Evolutionary conservation across 352 stramenopile species (phyloP).

Genomic region (Pythium brachiatum): DNA sequence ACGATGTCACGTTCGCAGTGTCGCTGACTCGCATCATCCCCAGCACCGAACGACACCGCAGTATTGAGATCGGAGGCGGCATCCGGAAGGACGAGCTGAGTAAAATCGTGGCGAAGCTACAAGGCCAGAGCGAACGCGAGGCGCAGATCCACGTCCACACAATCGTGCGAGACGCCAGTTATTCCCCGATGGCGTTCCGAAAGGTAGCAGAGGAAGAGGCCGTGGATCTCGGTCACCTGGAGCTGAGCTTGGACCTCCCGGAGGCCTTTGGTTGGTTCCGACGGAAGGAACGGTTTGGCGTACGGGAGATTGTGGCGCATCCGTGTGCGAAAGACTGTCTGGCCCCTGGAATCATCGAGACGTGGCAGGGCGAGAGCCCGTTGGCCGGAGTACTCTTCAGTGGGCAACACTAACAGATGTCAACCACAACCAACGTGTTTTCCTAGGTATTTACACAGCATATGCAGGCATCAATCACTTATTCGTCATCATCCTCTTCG

Average conservation of each 20-base stretch:
- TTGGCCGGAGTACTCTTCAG: neutral
- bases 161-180: neutral
- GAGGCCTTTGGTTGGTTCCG: neutral
- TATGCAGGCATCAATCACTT: too few relatives aligned
- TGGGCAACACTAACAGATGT: too few relatives aligned
- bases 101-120: neutral
- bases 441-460: neutral
- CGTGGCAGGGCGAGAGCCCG: neutral
- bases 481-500: slow-evolving; percentile 1
- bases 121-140: neutral
- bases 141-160: slow-evolving; percentile 1
- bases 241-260: neutral
- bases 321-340: neutral
- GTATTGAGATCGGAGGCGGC: neutral
- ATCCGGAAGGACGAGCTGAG: neutral
- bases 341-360: neutral
- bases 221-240: neutral
- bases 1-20: neutral
- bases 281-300: neutral
- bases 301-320: neutral
- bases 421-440: too few relatives aligned
- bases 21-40: neutral
- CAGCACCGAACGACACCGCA: neutral
- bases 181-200: neutral
- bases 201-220: neutral